Percentiles rank a stretch among this genome's conserved stretches.
These are phyloP conservation scores for Eragrostis curvula DNA, from an alignment of 176 grass and related monocot genomes.

Conservation along the genomic window DNA sequence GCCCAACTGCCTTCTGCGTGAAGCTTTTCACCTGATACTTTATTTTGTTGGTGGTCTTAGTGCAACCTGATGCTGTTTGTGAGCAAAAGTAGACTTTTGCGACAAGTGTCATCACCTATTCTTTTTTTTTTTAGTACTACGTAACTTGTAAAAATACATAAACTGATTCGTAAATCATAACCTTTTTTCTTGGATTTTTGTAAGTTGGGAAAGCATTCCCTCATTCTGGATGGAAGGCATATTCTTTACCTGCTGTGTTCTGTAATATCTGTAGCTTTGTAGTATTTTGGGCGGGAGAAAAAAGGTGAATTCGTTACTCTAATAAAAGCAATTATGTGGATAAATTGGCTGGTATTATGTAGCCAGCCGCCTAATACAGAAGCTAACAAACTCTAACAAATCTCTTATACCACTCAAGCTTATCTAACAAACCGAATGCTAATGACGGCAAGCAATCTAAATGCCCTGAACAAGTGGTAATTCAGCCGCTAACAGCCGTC, in stretches of 20 bases:
- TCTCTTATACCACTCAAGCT: no score
- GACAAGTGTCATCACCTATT: background rate
- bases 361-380: no score
- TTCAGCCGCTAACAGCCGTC: no score
- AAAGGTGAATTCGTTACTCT: background rate
- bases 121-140: background rate
- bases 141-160: background rate
- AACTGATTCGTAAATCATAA: background rate
- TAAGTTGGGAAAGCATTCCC: background rate
- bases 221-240: constrained; percentile 1
- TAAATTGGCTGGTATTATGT: no score
- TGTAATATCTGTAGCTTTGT: background rate
- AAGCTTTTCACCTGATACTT: constrained; percentile 34
- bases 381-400: no score
- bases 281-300: background rate
- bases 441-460: no score
- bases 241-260: constrained; percentile 14
- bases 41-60: background rate
- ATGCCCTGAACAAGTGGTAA: no score
- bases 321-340: no score
- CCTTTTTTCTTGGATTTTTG: background rate
- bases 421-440: no score
- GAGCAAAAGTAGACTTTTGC: background rate
- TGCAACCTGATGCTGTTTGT: background rate
- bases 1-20: background rate